Percentiles rank a stretch among this genome's conserved stretches.
Evolutionary conservation across 1,139 yeast species (phyloP).

Genomic region (Hyphopichia wangnamkhiaoensis): DNA sequence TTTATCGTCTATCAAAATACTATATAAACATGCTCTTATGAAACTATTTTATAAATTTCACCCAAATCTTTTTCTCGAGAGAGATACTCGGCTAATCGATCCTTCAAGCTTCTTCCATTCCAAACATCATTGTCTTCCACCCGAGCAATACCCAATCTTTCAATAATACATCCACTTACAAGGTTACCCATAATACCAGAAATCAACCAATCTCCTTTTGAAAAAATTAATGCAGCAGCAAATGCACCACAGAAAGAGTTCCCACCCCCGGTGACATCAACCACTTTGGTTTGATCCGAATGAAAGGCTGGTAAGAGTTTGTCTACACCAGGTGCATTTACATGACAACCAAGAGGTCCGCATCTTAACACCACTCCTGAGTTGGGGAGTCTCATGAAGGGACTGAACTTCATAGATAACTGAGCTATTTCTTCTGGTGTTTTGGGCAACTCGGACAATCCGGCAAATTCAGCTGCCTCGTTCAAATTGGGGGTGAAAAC

Average conservation of each 20-base stretch:
- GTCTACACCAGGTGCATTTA: conserved; percentile 13
- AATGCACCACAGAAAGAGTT: conserved; percentile 86
- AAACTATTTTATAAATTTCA: background rate
- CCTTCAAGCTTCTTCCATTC: conserved; percentile 49
- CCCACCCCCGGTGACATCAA: conserved; percentile 96
- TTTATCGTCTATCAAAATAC: too few species aligned
- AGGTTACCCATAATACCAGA: conserved; percentile 73
- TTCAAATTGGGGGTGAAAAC: conserved; percentile 81
- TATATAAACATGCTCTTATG: background rate
- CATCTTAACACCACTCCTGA: conserved; percentile 66
- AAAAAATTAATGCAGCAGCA: conserved; percentile 56
- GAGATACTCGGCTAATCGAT: conserved; percentile 31
- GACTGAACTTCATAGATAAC: conserved; percentile 44
- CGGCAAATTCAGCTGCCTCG: conserved; percentile 56
- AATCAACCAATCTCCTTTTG: conserved; percentile 47
- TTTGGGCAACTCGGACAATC: conserved; percentile 12
- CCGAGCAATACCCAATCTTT: conserved; percentile 71
- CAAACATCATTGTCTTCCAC: conserved; percentile 35
- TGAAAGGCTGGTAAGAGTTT: conserved; percentile 71
- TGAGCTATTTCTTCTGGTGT: conserved; percentile 21
- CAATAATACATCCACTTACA: conserved; percentile 79
- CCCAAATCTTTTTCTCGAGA: conserved; percentile 3
- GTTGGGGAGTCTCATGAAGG: conserved; percentile 34
- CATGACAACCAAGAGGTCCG: conserved; percentile 66
- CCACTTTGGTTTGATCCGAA: conserved; percentile 47